These are phyloP conservation scores for Alternaria sp. DNA, from an alignment of 2,329 filamentous ascomycete species.

Conservation along the genomic window DNA sequence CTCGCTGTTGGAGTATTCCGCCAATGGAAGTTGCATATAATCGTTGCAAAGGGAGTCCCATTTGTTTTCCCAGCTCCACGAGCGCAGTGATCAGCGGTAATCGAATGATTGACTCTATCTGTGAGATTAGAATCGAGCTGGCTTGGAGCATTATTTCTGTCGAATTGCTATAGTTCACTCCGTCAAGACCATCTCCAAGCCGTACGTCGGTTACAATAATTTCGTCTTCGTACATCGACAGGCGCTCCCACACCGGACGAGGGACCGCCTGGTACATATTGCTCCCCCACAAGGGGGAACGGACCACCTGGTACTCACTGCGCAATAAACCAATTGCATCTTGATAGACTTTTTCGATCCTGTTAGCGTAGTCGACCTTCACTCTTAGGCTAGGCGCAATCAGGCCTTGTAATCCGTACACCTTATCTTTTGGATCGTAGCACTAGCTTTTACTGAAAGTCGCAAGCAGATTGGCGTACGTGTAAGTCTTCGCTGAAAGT, in stretches of 20 bases:
- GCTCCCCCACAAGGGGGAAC: too few species aligned
- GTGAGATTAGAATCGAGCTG: neutral
- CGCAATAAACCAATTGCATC: neutral
- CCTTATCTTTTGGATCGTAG: conserved; percentile 12
- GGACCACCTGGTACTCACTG: too few species aligned
- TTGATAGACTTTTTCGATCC: neutral
- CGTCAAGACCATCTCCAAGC: neutral
- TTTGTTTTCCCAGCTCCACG: neutral
- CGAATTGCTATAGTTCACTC: neutral
- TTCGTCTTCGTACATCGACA: neutral
- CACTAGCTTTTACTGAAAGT: conserved; percentile 3
- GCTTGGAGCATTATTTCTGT: neutral
- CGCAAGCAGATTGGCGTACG: neutral
- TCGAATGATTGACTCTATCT: neutral
- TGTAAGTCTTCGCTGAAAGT: neutral
- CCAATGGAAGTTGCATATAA: neutral
- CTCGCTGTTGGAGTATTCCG: neutral
- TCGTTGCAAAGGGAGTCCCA: neutral
- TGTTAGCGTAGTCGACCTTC: neutral
- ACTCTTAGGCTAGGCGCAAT: neutral
- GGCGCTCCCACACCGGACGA: too few species aligned
- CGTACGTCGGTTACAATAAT: neutral
- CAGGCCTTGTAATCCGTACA: conserved; percentile 11
- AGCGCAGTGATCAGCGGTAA: neutral
- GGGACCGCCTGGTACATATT: too few species aligned